A percentile compares a stretch with the other conserved stretches of the same genome.
Evolutionary conservation across 73 alveolate genomes (phyloP).

Genomic region (Tetrahymena thermophila): DNA sequence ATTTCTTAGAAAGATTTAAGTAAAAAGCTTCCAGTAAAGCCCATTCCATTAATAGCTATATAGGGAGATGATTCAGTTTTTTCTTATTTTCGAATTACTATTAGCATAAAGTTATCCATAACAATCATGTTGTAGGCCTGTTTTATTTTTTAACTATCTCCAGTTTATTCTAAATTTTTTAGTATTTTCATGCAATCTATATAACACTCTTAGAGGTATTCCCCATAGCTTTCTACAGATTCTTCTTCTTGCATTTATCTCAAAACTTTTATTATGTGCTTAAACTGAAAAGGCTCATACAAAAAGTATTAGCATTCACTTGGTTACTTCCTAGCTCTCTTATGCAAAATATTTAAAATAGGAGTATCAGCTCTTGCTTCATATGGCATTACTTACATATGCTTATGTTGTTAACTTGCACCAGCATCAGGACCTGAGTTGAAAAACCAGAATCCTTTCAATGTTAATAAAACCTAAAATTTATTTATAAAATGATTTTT

Average conservation of each 20-base stretch:
- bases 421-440: constrained; percentile 58
- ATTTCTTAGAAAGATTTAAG: background rate
- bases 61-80: background rate
- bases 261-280: background rate
- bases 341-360: constrained; percentile 7
- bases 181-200: background rate
- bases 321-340: background rate
- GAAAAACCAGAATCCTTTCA: constrained; percentile 45
- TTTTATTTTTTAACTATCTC: background rate
- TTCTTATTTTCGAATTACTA: constrained; percentile 14
- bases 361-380: background rate
- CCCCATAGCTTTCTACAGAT: background rate
- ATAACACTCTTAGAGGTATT: background rate
- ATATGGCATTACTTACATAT: constrained; percentile 47
- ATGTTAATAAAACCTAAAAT: constrained; percentile 5
- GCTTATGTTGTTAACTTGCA: constrained; percentile 57
- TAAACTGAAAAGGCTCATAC: background rate
- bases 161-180: background rate
- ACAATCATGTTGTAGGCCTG: constrained; percentile 23
- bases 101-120: constrained; percentile 19
- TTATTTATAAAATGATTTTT: no score
- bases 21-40: constrained; percentile 47
- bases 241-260: background rate
- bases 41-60: constrained; percentile 37
- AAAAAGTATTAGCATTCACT: background rate